A percentile compares a stretch with the other conserved stretches of the same genome.
phyloP scores from a whole-genome alignment of 352 stramenopile genomes.

The Phytophthora rubi region DNA sequence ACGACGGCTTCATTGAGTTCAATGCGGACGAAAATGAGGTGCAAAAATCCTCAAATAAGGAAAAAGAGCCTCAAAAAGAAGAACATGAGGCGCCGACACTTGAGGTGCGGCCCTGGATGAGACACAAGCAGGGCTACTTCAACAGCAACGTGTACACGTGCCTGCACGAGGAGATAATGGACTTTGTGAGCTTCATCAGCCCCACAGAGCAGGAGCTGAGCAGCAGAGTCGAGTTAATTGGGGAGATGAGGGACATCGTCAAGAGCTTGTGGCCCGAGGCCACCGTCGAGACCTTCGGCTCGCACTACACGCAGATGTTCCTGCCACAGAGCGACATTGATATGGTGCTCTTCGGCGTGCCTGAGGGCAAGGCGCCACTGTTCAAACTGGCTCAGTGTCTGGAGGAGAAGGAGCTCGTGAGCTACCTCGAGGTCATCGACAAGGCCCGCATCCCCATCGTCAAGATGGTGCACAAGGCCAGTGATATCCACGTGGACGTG shows the following conservation, averaged over 20 bases:
- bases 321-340: conserved; percentile 95
- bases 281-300: conserved; percentile 92
- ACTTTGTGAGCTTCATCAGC: conserved; percentile 93
- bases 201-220: conserved; percentile 81
- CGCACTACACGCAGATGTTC: conserved; percentile 93
- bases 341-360: conserved; percentile 89
- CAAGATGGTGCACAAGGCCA: conserved; percentile 94
- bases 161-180: conserved; percentile 96
- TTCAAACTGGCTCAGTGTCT: conserved; percentile 64
- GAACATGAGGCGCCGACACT: conserved; percentile 41
- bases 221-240: conserved; percentile 70
- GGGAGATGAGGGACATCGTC: conserved; percentile 75
- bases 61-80: conserved; percentile 10
- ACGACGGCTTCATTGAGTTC: neutral
- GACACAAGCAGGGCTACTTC: conserved; percentile 59
- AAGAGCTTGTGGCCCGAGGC: conserved; percentile 60
- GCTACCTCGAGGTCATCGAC: conserved; percentile 95
- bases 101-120: conserved; percentile 77
- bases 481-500: conserved; percentile 92
- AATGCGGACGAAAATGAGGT: conserved; percentile 32
- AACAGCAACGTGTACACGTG: conserved; percentile 81
- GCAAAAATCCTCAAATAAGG: conserved; percentile 18
- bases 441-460: conserved; percentile 96
- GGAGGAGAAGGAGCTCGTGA: conserved; percentile 75
- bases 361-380: conserved; percentile 59